A percentile compares a stretch with the other conserved stretches of the same genome.
Conservation (phyloP, 768 basidiomycete genomes). For the Naganishia antarctica region DNA sequence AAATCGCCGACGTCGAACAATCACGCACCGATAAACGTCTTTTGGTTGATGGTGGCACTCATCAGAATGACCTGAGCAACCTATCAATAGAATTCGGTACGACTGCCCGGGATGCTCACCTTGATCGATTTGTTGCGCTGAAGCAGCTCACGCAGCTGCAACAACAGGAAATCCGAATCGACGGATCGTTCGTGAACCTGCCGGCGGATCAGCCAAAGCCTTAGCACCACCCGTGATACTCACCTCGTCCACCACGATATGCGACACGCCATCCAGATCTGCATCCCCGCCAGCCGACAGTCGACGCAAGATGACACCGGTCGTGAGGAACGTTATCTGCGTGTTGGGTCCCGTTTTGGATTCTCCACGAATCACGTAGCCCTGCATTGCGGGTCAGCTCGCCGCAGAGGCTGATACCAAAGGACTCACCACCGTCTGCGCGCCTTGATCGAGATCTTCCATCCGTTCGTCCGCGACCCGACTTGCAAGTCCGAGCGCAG, state of each 20-base stretch:
- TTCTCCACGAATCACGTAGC: conserved; percentile 86
- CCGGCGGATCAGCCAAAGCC: conserved; percentile 81
- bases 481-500: conserved; percentile 80
- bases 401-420: background rate
- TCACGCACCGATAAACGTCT: conserved; percentile 55
- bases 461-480: conserved; percentile 72
- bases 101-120: conserved; percentile 29
- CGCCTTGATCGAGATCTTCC: conserved; percentile 55
- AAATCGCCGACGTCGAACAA: background rate
- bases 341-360: conserved; percentile 62
- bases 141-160: conserved; percentile 74
- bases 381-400: conserved; percentile 42
- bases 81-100: background rate
- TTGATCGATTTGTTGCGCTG: conserved; percentile 63
- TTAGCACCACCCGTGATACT: conserved; percentile 87
- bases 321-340: conserved; percentile 76
- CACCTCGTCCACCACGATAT: conserved; percentile 88
- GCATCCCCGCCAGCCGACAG: conserved; percentile 66
- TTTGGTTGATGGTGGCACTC: conserved; percentile 92
- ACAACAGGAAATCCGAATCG: conserved; percentile 80
- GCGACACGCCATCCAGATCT: conserved; percentile 63
- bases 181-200: conserved; percentile 73
- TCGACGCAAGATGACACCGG: conserved; percentile 80
- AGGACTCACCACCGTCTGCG: conserved; percentile 52
- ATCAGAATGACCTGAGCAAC: conserved; percentile 63